Evolutionary conservation across 2,329 filamentous ascomycete genomes (phyloP), one percentile per base, ranked within the genome.

Genomic region (Fusarium sp.): DNA sequence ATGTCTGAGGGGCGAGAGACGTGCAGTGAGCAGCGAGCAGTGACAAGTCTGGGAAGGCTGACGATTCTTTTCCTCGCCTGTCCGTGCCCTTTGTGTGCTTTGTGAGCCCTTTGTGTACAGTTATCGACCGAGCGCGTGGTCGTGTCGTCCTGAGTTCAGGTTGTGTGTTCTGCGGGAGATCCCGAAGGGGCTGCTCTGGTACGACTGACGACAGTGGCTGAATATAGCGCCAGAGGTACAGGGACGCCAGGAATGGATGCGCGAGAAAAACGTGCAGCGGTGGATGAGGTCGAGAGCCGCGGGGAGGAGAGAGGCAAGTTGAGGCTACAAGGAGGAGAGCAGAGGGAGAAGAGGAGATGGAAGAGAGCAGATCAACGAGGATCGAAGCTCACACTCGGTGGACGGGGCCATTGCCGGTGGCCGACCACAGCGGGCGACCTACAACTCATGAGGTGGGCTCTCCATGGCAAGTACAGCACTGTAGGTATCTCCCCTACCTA

Each of bases 191-290:
- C 36, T 67, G 60, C 40, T 68, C 65, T 75, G 68, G 65, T 66
- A 75, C 67, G 52, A 74, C 70, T 75, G 73, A 75, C 73, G 73
- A 74, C 59, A 69, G 73, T 75, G 73, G 73, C 73, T 75, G 68
- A 62, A 37, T 64, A 65, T 74, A 73, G 72, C 70, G 67, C 63
- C 62, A 54, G 67, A 68, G 52, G 67, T 47, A 63, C 66, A 60
- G 55, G 39, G 44, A 40, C 60, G 34, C 39, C 52, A 60, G 62
- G 65, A 71, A 66, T 68, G 70, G 44, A 52, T 68, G 70, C 48
- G 55, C 34, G 57, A 53, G 53, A 66, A 69, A 63, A 52, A n/a
- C 27, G 51, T 50, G 56, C 43, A 27, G 44, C 23, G 50, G 37
- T 57, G 48, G 46, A 60, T 51, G 54, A 43, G 28, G 62, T 13